Base-by-base conservation (phyloP, 176 grass and related monocot genomes). In the Aegilops tauschii region DNA sequence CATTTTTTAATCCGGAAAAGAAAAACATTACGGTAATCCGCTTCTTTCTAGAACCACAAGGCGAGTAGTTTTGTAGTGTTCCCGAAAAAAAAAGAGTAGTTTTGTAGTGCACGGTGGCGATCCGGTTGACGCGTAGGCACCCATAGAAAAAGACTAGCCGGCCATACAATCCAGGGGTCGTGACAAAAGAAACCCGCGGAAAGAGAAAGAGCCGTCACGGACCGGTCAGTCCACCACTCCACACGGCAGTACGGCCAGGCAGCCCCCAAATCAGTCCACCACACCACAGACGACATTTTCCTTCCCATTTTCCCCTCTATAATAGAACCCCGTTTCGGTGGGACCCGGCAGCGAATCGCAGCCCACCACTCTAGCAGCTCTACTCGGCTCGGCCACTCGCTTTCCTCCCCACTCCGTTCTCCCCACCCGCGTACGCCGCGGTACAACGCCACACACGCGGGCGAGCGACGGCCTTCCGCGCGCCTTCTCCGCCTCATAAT, bases 391-490 rank as follows among this genome's bases (percentile, higher is more conserved):
- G 31, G 32, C 21, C 5, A 76, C 45, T 54, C 45, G 73, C 45
- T 76, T 76, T 76, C 72, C 44, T 45, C 11, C 44, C 44, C 44
- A 1, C 44, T 25, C 21, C 70, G 73, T 76, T 76, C 74, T 77
- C 47, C 74, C 28, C 8, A 10, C 4, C 74, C 74, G 74, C 74
- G 74, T 77, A 77, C 3, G 45, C 74, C 74, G 74, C 74, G 74
- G 74, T 77, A 56, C 74, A 77, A 27, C 78, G 36, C 34, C 77
- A 63, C 77, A 28, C 56, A 62, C 58, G 74, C 9, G 13, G 32
- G 42, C 42, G 25, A 65, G 62, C 67, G 32, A 7, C n/a, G 0
- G 12, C 34, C 73, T 80, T 80, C 78, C 78, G 42, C n/a, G 59
- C 77, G 13, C 13, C 78, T 80, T 80, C 78, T 5, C 77, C 3